Percentiles rank a stretch among this genome's conserved stretches.
Evolutionary conservation across 1,139 yeast genomes (phyloP).

Genomic region (Geotrichum reessii): DNA sequence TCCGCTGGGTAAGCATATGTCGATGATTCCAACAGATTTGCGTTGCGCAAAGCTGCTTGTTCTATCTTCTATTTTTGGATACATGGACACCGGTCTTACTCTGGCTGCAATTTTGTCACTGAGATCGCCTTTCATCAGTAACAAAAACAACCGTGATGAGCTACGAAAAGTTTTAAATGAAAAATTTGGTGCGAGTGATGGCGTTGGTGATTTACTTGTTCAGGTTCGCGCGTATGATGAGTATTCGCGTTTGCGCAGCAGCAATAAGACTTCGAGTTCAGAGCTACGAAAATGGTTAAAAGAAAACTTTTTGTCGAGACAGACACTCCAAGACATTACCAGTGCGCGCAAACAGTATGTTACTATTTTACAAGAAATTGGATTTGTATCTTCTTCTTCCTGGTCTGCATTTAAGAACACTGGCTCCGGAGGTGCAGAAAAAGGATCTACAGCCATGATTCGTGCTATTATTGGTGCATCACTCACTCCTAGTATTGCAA

Average conservation of each 20-base stretch:
- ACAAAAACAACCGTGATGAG: slow-evolving; percentile 57
- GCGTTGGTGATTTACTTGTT: slow-evolving; percentile 69
- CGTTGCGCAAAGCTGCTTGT: slow-evolving; percentile 78
- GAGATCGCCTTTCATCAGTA: slow-evolving; percentile 66
- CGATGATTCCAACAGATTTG: slow-evolving; percentile 79
- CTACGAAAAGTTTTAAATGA: slow-evolving; percentile 47
- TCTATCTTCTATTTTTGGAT: slow-evolving; percentile 75
- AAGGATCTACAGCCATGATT: slow-evolving; percentile 37
- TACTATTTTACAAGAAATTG: slow-evolving; percentile 64
- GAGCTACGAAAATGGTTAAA: slow-evolving; percentile 47
- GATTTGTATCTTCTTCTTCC: slow-evolving; percentile 52
- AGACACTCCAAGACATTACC: slow-evolving; percentile 62
- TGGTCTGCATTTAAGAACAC: slow-evolving; percentile 3
- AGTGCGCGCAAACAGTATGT: slow-evolving; percentile 66
- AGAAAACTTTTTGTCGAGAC: slow-evolving; percentile 58
- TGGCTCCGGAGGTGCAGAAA: slow-evolving; percentile 4
- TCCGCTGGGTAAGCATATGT: slow-evolving; percentile 72
- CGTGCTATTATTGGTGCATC: slow-evolving; percentile 73
- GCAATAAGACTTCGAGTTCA: slow-evolving; percentile 25
- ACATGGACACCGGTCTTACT: slow-evolving; percentile 68
- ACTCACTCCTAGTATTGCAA: slow-evolving; percentile 73
- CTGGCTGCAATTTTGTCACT: slow-evolving; percentile 70
- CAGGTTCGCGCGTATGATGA: slow-evolving; percentile 51
- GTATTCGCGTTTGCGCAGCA: slow-evolving; percentile 36
- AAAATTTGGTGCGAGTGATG: slow-evolving; percentile 34